Evolutionary conservation across 768 basidiomycete species (phyloP), one percentile per base, ranked within the genome.

Genomic region (Naganishia onofrii): DNA sequence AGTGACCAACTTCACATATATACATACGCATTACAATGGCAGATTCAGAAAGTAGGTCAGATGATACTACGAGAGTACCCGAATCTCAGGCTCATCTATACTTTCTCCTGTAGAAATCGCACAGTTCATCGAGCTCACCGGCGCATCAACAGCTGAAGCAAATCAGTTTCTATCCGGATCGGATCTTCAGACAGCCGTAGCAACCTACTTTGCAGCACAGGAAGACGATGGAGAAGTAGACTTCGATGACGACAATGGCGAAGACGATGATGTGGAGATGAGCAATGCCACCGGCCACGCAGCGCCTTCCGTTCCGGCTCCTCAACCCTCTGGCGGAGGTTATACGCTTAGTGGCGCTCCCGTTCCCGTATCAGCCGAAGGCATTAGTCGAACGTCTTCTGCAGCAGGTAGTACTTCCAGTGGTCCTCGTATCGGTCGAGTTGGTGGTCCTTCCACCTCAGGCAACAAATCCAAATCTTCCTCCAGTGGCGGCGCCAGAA

Each of bases 311-410:
- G 38, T 34, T 42, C 51, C 51, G 8, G 53, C 52, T 48, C 51
- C 66, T 51, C 64, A 29, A 29, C 23, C 64, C n/a, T 26, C 44
- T 4, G 67, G 38, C 19, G 68, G 68, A 15, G 68, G 28, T 29
- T 70, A 70, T 46, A 70, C 69, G 21, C 51, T 70, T 13, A 70
- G 69, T 32, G 69, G 69, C 8, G 54, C 60, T n/a, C 69, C 69
- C 9, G 52, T 70, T 28, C 52, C 60, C 1, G 57, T 23, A 12
- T 44, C 8, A 3, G 26, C 38, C 32, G 60, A 63, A 26, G 36
- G 15, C 4, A 63, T 63, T 34, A 65, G 69, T 26, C n/a, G 46
- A 53, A 31, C 68, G 26, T 60, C 29, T 57, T 58, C 56, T 28
- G 57, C 51, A 36, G 34, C 51, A 26, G 55, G 31, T 34, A 56